Percentiles rank a stretch among this genome's conserved stretches.
Evolutionary conservation across 2,329 filamentous ascomycete species (phyloP).

Genomic region (Rhynchosporium agropyri): DNA sequence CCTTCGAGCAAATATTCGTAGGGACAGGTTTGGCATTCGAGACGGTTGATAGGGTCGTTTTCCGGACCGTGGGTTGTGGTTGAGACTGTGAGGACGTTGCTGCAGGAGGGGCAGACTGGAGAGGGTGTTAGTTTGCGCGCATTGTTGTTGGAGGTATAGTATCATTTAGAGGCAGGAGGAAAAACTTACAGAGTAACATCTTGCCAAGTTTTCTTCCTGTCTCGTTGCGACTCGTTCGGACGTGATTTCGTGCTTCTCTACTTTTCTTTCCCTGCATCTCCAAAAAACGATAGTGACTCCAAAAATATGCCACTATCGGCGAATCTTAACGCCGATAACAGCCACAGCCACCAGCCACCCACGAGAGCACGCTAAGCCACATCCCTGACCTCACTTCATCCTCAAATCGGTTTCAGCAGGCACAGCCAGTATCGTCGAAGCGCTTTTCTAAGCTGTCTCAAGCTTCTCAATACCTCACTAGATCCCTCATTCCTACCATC

Average conservation of each 20-base stretch:
- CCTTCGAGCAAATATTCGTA: constrained; percentile 84
- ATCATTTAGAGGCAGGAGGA: background rate
- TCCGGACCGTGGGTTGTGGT: constrained; percentile 39
- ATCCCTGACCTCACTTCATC: constrained; percentile 9
- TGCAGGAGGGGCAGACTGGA: constrained; percentile 79
- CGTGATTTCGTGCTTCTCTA: background rate
- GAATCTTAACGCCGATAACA: constrained; percentile 9
- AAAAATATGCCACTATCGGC: constrained; percentile 19
- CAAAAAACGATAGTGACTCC: background rate
- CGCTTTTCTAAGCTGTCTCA: constrained; percentile 7
- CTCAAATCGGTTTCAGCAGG: constrained; percentile 2
- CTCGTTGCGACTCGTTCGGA: background rate
- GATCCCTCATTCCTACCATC: background rate
- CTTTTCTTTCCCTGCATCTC: constrained; percentile 1
- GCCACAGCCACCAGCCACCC: background rate
- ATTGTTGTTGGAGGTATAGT: background rate
- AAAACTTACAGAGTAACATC: constrained; percentile 67
- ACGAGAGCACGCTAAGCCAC: constrained; percentile 10
- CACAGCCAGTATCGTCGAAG: constrained; percentile 1
- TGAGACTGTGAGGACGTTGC: constrained; percentile 80
- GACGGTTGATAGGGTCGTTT: constrained; percentile 63
- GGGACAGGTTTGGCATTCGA: constrained; percentile 94
- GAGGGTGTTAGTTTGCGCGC: constrained; percentile 25
- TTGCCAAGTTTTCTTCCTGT: constrained; percentile 25
- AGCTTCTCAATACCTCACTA: background rate